Evolutionary conservation across 2,329 filamentous ascomycete genomes (phyloP).

Genomic region (Beauveria bassiana): DNA sequence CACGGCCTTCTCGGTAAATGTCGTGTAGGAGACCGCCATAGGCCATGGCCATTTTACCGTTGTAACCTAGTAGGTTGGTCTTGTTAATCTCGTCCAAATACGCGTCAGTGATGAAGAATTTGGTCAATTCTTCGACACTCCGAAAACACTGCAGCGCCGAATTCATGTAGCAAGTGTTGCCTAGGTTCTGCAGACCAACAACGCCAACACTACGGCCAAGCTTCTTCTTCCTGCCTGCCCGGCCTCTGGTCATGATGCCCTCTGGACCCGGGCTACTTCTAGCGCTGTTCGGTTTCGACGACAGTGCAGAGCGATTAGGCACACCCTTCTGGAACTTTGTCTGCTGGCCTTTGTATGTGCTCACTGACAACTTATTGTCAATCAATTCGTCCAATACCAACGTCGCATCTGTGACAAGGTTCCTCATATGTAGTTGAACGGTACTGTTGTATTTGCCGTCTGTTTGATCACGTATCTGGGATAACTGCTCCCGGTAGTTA

Average conservation of each 20-base stretch:
- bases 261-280: constrained; percentile 60
- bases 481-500: constrained; percentile 18
- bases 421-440: constrained; percentile 55
- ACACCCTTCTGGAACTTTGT: constrained; percentile 30
- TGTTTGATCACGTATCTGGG: constrained; percentile 53
- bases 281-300: constrained; percentile 41
- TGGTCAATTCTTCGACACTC: constrained; percentile 85
- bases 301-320: constrained; percentile 19
- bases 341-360: constrained; percentile 34
- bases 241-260: constrained; percentile 61
- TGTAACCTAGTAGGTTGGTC: constrained; percentile 76
- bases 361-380: constrained; percentile 50
- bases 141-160: constrained; percentile 91
- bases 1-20: constrained; percentile 64
- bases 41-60: constrained; percentile 76
- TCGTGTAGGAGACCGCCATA: constrained; percentile 71
- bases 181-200: constrained; percentile 80
- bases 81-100: constrained; percentile 78
- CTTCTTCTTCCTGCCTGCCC: constrained; percentile 60
- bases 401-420: constrained; percentile 63
- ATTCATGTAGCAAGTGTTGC: constrained; percentile 99
- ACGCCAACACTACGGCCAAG: constrained; percentile 65
- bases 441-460: constrained; percentile 73
- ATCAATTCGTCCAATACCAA: constrained; percentile 79
- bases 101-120: constrained; percentile 74